A percentile compares a stretch with the other conserved stretches of the same genome.
Evolutionary conservation across 768 basidiomycete genomes (phyloP).

Genomic region (Mrakia gelida): DNA sequence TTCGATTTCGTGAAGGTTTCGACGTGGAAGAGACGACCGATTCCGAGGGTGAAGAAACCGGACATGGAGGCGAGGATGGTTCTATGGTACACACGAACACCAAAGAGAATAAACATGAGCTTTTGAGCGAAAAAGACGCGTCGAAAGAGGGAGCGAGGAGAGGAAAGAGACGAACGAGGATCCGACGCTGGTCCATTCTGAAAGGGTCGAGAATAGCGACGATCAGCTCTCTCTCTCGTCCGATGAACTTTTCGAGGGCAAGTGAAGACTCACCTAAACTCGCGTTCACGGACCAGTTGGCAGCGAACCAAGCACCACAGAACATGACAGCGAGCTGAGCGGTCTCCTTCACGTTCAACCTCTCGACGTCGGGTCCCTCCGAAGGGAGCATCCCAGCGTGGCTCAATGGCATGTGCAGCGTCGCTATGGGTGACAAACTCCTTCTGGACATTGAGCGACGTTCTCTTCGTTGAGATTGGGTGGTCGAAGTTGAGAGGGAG

Average conservation of each 20-base stretch:
- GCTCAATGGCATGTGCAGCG: conserved; percentile 22
- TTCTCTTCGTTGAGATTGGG: not conserved
- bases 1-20: conserved; percentile 72
- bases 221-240: not conserved
- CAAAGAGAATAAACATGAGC: not conserved
- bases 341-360: conserved; percentile 65
- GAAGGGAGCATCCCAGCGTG: not conserved
- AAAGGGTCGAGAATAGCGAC: not conserved
- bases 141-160: conserved; percentile 50
- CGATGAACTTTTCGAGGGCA: too few species aligned
- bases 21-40: conserved; percentile 76
- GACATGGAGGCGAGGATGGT: conserved; percentile 26
- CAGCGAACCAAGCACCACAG: conserved; percentile 83
- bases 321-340: conserved; percentile 71
- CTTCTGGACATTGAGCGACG: conserved; percentile 9
- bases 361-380: conserved; percentile 39
- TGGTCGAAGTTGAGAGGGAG: not conserved
- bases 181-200: conserved; percentile 72
- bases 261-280: conserved; percentile 52
- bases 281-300: conserved; percentile 87
- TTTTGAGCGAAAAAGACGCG: conserved; percentile 65
- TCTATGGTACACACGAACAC: not conserved
- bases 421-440: conserved; percentile 17
- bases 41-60: conserved; percentile 89
- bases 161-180: conserved; percentile 9